A percentile compares a stretch with the other conserved stretches of the same genome.
phyloP scores from a whole-genome alignment of 768 basidiomycete species.

The Termitomyces sp. region DNA sequence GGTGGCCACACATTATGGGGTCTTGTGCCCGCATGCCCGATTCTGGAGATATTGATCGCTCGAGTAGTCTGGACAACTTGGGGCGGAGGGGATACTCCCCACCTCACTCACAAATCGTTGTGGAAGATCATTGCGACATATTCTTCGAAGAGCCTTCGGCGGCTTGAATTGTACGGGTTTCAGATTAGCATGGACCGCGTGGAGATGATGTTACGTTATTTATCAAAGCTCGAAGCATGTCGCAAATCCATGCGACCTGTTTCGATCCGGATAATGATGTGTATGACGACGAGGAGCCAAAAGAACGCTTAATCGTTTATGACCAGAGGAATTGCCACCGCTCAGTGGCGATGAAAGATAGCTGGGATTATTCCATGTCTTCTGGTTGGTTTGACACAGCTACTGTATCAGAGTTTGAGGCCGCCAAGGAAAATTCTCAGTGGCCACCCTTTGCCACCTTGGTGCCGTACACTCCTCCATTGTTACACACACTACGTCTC shows the following conservation, averaged over 20 bases:
- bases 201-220: conserved; percentile 1
- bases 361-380: background rate
- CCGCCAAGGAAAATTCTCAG: background rate
- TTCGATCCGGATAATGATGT: background rate
- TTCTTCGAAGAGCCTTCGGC: background rate
- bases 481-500: conserved; percentile 1
- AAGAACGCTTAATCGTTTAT: background rate
- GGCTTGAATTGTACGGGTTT: background rate
- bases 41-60: background rate
- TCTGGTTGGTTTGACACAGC: background rate
- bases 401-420: background rate
- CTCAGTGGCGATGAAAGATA: background rate
- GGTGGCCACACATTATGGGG: background rate
- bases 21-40: background rate
- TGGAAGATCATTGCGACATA: background rate
- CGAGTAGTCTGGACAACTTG: background rate
- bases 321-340: background rate
- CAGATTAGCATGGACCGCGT: background rate
- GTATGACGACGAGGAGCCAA: background rate
- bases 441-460: background rate
- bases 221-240: conserved; percentile 1
- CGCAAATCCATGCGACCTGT: background rate
- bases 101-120: background rate
- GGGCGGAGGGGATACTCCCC: too few species aligned
- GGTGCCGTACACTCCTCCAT: conserved; percentile 1